Evolutionary conservation across 768 basidiomycete genomes (phyloP).

Genomic region (Agrocybe praecox): DNA sequence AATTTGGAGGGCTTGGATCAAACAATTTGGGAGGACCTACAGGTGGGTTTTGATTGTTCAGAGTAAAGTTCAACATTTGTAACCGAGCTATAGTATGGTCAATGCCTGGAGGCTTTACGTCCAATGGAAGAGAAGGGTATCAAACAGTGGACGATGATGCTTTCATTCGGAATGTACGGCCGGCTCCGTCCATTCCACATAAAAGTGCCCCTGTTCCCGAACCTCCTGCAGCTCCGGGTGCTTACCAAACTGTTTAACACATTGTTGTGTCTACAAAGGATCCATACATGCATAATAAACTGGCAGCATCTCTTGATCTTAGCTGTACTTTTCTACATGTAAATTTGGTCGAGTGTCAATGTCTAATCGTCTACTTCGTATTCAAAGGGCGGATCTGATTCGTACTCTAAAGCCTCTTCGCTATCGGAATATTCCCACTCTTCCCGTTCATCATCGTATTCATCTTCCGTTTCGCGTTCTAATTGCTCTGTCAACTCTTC

Average conservation of each 20-base stretch:
- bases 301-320: no score
- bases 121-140: conserved; percentile 56
- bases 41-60: conserved; percentile 33
- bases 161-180: conserved; percentile 25
- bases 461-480: conserved; percentile 19
- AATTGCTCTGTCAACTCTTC: conserved; percentile 36
- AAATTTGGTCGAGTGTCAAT: neutral
- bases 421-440: conserved; percentile 3
- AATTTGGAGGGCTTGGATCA: conserved; percentile 51
- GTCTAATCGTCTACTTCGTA: neutral
- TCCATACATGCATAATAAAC: no score
- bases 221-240: conserved; percentile 33
- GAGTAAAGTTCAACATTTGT: conserved; percentile 7
- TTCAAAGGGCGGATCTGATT: neutral
- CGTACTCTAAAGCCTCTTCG: neutral
- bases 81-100: conserved; percentile 60
- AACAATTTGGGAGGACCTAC: conserved; percentile 57
- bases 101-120: conserved; percentile 76
- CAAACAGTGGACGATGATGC: conserved; percentile 62
- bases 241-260: conserved; percentile 44
- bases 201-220: conserved; percentile 22
- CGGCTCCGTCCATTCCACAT: conserved; percentile 25
- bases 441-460: conserved; percentile 12
- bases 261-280: neutral
- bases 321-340: no score